These are phyloP conservation scores for Starmera stellimalicola DNA, from an alignment of 1,139 yeast genomes.

Conservation along the genomic window DNA sequence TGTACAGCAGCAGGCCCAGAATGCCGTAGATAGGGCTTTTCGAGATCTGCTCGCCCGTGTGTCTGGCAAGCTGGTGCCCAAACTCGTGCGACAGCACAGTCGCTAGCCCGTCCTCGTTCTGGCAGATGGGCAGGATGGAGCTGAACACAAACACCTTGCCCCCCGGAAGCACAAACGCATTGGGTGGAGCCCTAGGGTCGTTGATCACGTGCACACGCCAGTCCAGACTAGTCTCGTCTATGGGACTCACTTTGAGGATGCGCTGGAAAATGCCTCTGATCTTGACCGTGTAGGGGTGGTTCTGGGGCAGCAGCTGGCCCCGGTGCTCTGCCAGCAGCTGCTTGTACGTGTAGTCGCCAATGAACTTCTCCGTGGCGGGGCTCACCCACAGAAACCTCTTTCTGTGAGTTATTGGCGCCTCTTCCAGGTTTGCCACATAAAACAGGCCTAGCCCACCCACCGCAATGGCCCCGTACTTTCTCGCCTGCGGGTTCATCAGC, in stretches of 20 bases:
- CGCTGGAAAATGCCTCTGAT: slow-evolving; percentile 55
- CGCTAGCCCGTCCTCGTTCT: slow-evolving; percentile 83
- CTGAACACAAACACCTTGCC: slow-evolving; percentile 90
- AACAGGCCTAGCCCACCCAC: slow-evolving; percentile 33
- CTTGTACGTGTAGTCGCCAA: slow-evolving; percentile 64
- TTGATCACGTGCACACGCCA: slow-evolving; percentile 84
- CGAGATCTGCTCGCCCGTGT: slow-evolving; percentile 73
- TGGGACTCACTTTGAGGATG: slow-evolving; percentile 49
- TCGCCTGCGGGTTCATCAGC: slow-evolving; percentile 17
- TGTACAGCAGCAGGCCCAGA: slow-evolving; percentile 39
- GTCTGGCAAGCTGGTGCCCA: slow-evolving; percentile 90
- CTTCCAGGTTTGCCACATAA: slow-evolving; percentile 57
- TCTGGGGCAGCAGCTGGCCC: slow-evolving; percentile 37
- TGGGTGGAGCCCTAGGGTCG: slow-evolving; percentile 67
- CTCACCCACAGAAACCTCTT: slow-evolving; percentile 68
- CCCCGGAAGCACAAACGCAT: slow-evolving; percentile 92
- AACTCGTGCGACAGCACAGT: slow-evolving; percentile 90
- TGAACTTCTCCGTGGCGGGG: slow-evolving; percentile 47
- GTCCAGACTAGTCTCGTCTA: slow-evolving; percentile 31
- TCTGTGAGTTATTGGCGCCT: slow-evolving; percentile 79
- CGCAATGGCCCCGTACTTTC: slow-evolving; percentile 19
- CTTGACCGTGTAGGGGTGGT: slow-evolving; percentile 44
- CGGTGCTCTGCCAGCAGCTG: slow-evolving; percentile 46
- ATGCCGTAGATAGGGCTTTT: slow-evolving; percentile 50
- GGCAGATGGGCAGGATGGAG: slow-evolving; percentile 69